Evolutionary conservation across 2,329 filamentous ascomycete genomes (phyloP), one percentile per base, ranked within the genome.

Genomic region (Trichophyton mentagrophytes): DNA sequence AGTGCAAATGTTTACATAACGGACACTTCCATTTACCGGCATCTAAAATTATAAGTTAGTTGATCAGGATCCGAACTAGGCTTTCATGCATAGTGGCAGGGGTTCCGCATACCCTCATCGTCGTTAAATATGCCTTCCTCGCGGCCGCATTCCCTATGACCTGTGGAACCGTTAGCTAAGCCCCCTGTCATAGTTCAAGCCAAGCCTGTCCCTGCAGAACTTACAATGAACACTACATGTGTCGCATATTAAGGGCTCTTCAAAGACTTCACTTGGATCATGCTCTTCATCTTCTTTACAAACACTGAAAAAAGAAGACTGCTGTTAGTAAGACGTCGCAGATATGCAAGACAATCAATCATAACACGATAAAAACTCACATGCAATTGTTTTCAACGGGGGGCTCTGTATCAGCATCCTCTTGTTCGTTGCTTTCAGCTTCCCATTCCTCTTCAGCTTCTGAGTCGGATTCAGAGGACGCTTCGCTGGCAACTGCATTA

Each of bases 131-230:
- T 83, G 62, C 82, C 82, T 71, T 84, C 82, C 71, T 87, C 83
- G 70, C 87, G 85, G 62, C 90, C 91, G 76, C 92, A 96, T 81
- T 93, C 87, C 72, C 87, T 85, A 78, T 97, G 92, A 69, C 90
- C 92, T 96, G 77, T 71, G 77, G 71, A 70, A 69, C 74, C 72
- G 74, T 77, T 74, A 77, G 77, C 69, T 72, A 64, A 71, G 68
- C 65, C 67, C 60, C 60, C 60, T 62, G 62, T 42, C 40, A 63
- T 58, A 64, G 68, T 60, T 60, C 58, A 70, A 69, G 71, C 64
- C 68, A 68, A 69, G 40, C 67, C 65, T 64, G 62, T 66, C 66
- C 64, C 59, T 60, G 64, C 30, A 17, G 61, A 66, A 83, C 88
- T 74, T 79, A 95, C 90, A 85, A 74, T 90, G 88, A 70, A 92